Evolutionary conservation across 2,329 filamentous ascomycete genomes (phyloP).

Genomic region (Xylariales sp.): DNA sequence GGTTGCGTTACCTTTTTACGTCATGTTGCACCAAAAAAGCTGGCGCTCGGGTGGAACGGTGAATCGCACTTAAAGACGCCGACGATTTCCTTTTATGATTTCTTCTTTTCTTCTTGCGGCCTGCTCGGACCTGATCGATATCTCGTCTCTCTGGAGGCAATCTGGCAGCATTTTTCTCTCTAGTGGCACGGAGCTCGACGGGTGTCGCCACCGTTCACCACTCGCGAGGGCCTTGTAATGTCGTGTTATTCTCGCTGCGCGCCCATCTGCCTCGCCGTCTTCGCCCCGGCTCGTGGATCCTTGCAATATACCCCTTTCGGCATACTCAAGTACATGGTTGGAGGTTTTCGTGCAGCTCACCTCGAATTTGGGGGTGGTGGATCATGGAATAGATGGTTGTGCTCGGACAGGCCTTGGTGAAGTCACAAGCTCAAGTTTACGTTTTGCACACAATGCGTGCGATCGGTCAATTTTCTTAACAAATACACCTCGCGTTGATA

Average conservation of each 20-base stretch:
- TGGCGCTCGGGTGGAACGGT: conserved; percentile 42
- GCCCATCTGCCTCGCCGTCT: conserved; percentile 25
- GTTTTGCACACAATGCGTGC: conserved; percentile 37
- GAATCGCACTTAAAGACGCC: conserved; percentile 43
- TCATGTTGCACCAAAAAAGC: conserved; percentile 44
- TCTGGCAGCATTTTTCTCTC: conserved; percentile 42
- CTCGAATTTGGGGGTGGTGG: conserved; percentile 36
- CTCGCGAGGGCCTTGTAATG: conserved; percentile 20
- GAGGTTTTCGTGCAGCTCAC: conserved; percentile 32
- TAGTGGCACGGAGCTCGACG: conserved; percentile 35
- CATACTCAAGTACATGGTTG: conserved; percentile 37
- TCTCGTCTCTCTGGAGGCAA: conserved; percentile 38
- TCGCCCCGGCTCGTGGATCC: conserved; percentile 37
- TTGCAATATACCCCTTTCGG: conserved; percentile 43
- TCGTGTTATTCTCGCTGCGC: conserved; percentile 27
- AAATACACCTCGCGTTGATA: conserved; percentile 44
- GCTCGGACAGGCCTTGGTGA: conserved; percentile 39
- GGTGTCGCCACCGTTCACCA: conserved; percentile 23
- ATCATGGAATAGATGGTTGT: conserved; percentile 37
- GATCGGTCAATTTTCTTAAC: conserved; percentile 41
- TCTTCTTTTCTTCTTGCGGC: conserved; percentile 38
- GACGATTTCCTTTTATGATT: conserved; percentile 46
- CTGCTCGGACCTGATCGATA: conserved; percentile 35
- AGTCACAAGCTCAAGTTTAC: conserved; percentile 33
- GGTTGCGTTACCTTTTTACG: conserved; percentile 43